Conservation (phyloP, 2,329 filamentous ascomycete genomes). For the Helminthosporium solani region DNA sequence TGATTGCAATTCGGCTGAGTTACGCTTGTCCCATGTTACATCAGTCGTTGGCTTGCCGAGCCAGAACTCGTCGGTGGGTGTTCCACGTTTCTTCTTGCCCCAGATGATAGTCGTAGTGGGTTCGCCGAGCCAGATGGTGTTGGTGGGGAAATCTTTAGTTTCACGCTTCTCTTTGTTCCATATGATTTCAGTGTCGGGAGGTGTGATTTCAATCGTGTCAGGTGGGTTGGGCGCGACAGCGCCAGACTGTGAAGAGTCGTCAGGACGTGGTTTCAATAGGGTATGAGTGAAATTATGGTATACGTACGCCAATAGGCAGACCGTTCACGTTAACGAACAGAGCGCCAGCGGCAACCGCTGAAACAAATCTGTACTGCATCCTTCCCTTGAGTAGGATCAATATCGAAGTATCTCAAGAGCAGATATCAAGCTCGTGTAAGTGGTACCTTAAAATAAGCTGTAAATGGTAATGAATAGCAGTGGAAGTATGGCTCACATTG, state of each 20-base stretch:
- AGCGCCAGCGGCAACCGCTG: constrained; percentile 25
- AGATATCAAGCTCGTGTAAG: not conserved
- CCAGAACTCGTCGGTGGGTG: constrained; percentile 1
- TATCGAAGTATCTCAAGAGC: constrained; percentile 3
- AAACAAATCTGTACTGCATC: constrained; percentile 33
- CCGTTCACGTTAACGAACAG: constrained; percentile 22
- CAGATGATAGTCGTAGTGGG: constrained; percentile 13
- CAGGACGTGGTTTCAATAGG: constrained; percentile 4
- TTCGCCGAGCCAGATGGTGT: constrained; percentile 11
- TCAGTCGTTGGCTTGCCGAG: constrained; percentile 6
- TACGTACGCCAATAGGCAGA: constrained; percentile 27
- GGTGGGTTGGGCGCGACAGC: not conserved
- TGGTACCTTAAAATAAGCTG: not conserved
- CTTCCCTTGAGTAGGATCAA: constrained; percentile 4
- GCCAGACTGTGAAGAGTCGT: not conserved
- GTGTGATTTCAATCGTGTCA: constrained; percentile 5
- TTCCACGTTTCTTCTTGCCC: constrained; percentile 8
- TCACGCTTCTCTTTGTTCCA: constrained; percentile 12
- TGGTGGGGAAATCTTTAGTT: constrained; percentile 3
- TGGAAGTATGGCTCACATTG: constrained; percentile 11
- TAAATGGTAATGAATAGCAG: constrained; percentile 9
- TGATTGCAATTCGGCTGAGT: not conserved
- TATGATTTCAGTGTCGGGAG: constrained; percentile 8
- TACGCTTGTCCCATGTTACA: constrained; percentile 12
- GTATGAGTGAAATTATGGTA: not conserved